A percentile compares a stretch with the other conserved stretches of the same genome.
Evolutionary conservation across 2,329 filamentous ascomycete genomes (phyloP).

Genomic region (Helicocarpus griseus): DNA sequence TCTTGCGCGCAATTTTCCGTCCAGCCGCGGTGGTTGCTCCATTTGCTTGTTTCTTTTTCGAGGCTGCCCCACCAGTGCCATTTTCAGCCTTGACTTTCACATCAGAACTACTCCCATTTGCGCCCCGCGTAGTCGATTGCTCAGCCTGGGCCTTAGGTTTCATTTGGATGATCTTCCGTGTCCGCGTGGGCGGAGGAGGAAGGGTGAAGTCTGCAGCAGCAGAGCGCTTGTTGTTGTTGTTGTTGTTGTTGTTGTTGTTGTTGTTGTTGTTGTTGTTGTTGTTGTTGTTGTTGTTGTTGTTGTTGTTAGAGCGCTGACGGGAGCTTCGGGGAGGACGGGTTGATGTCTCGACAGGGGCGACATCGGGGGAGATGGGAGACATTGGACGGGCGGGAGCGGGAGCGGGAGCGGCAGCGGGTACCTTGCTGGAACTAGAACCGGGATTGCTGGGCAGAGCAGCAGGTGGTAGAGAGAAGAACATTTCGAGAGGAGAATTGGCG

Average conservation of each 20-base stretch:
- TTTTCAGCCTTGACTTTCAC: conserved; percentile 12
- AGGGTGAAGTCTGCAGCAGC: conserved; percentile 55
- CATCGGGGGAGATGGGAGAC: conserved; percentile 36
- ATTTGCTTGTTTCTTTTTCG: conserved; percentile 68
- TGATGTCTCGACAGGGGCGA: conserved; percentile 15
- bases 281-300: conserved; percentile 25
- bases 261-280: conserved; percentile 23
- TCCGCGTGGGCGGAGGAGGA: conserved; percentile 82
- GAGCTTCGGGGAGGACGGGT: conserved; percentile 9
- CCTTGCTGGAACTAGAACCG: background rate
- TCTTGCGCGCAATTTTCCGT: conserved; percentile 92
- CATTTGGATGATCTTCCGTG: conserved; percentile 97
- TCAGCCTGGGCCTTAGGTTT: conserved; percentile 51
- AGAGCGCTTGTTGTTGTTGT: conserved; percentile 26
- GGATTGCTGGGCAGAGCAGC: conserved; percentile 49
- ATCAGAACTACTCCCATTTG: conserved; percentile 9
- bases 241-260: conserved; percentile 24
- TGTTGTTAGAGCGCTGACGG: conserved; percentile 23
- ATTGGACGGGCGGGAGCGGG: conserved; percentile 42
- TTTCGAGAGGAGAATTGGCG: conserved; percentile 39
- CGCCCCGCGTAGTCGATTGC: conserved; percentile 16
- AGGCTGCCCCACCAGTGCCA: conserved; percentile 15
- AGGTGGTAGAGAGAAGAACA: conserved; percentile 66
- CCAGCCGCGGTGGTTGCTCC: conserved; percentile 67
- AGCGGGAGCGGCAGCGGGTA: background rate